Evolutionary conservation across 2,329 filamentous ascomycete genomes (phyloP).

Genomic region (Colletotrichum aenigma): DNA sequence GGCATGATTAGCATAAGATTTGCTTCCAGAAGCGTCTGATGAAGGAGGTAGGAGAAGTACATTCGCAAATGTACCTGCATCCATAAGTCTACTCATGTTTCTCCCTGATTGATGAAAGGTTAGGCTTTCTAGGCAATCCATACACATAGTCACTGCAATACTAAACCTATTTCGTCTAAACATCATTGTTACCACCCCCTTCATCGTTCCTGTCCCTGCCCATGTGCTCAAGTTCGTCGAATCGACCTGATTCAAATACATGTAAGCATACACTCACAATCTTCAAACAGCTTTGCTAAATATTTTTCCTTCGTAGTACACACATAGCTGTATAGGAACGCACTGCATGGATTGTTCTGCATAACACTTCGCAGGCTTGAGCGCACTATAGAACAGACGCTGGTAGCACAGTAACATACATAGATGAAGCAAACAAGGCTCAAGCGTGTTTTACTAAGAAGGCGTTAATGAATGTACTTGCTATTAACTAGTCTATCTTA

Average conservation of each 20-base stretch:
- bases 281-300: not conserved
- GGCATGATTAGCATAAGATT: not conserved
- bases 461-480: not conserved
- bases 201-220: not conserved
- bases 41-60: not conserved
- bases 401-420: not conserved
- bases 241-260: not conserved
- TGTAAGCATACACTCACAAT: not conserved
- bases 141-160: not conserved
- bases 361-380: not conserved
- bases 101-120: not conserved
- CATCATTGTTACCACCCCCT: not conserved
- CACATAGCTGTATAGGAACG: not conserved
- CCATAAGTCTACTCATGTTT: not conserved
- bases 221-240: not conserved
- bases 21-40: not conserved
- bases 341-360: not conserved
- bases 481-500: not conserved
- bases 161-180: not conserved
- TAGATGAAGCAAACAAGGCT: not conserved
- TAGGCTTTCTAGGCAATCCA: not conserved
- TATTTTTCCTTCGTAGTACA: not conserved
- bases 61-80: not conserved
- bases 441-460: not conserved
- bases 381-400: not conserved